Base-by-base conservation (phyloP, 495 filamentous ascomycete species). In the Viridothelium virens region DNA sequence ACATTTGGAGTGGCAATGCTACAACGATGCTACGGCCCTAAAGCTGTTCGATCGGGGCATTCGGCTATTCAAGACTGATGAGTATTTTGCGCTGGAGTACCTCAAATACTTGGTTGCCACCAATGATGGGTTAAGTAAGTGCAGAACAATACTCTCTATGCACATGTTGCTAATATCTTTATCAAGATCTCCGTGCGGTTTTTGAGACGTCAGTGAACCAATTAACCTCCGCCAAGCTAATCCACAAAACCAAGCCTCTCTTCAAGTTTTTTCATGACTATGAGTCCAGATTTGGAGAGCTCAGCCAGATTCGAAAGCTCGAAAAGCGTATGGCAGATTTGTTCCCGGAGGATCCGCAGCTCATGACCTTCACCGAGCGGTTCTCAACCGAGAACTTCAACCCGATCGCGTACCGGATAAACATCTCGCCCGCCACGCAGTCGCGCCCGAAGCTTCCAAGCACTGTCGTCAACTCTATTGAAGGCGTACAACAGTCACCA, bases 41-140 rank as follows among this genome's bases (percentile, higher is more conserved):
- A 96, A 91, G 76, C 97, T 98, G 64, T 97, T 96, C 73, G 95
- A 98, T 68, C 86, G 92, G 38, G 94, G 95, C 46, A 85, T 92
- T 59, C 93, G 89, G 70, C 80, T 98, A 1, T 97, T 96, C 73
- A 91, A 92, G 0, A 88, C 94, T 25, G 92, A 97, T 70, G 93
- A 95, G 72, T 80, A 85, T 62, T 97, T 96, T 77, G 88, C 92
- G 7, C 81, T 97, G 46, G 92, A 96, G 74, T 96, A 97, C 72
- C 78, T 97, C 72, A 97, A 96, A 78, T 92, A 96, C 78, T 81
- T 97, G 61, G 86, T 97, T 66, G 86, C 89, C 33, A 88, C 89
- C 70, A 93, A 95, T 67, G 94, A 98, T 76, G 86, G 90, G 61
- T 96, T 89, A 56, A 97, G 91, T 96, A 83, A 84, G 91, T 83